These are phyloP conservation scores for Isoetes engelmannii DNA, from an alignment of 83 land plant species.

Conservation along the genomic window DNA sequence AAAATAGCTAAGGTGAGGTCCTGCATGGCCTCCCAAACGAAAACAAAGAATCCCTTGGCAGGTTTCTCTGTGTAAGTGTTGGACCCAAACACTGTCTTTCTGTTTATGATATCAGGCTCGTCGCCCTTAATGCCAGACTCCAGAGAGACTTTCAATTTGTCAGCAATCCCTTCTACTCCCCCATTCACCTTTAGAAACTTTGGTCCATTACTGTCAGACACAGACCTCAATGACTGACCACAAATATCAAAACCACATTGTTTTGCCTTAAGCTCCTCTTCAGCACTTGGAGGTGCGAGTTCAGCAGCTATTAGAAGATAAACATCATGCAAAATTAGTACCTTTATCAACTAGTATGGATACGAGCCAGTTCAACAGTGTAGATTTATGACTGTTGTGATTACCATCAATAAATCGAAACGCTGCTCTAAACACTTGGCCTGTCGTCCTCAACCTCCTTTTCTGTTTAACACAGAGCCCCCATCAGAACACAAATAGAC, in stretches of 20 bases:
- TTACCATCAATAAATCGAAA: slow-evolving; percentile 55
- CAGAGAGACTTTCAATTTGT: slow-evolving; percentile 30
- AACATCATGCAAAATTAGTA: slow-evolving; percentile 1
- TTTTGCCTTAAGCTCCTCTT: slow-evolving; percentile 12
- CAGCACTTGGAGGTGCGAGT: no score
- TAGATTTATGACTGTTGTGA: background rate
- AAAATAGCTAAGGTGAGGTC: slow-evolving; percentile 30
- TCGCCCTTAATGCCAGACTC: slow-evolving; percentile 35
- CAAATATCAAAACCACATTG: slow-evolving; percentile 45
- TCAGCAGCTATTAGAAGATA: slow-evolving; percentile 24
- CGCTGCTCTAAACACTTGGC: slow-evolving; percentile 65
- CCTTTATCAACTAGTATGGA: slow-evolving; percentile 10
- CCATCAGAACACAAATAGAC: no score
- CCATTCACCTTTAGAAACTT: slow-evolving; percentile 25
- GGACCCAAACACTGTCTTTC: slow-evolving; percentile 42
- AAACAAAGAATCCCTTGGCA: slow-evolving; percentile 65
- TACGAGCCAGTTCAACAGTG: background rate
- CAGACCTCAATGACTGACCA: slow-evolving; percentile 42
- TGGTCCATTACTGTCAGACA: slow-evolving; percentile 33
- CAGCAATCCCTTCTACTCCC: slow-evolving; percentile 44
- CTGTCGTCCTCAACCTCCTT: slow-evolving; percentile 50
- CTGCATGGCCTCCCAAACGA: slow-evolving; percentile 37
- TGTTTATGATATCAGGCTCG: slow-evolving; percentile 18
- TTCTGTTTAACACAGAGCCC: no score
- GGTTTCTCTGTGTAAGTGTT: slow-evolving; percentile 59